Conservation (phyloP, 176 grass and related monocot species). For the Oryza nivara region DNA sequence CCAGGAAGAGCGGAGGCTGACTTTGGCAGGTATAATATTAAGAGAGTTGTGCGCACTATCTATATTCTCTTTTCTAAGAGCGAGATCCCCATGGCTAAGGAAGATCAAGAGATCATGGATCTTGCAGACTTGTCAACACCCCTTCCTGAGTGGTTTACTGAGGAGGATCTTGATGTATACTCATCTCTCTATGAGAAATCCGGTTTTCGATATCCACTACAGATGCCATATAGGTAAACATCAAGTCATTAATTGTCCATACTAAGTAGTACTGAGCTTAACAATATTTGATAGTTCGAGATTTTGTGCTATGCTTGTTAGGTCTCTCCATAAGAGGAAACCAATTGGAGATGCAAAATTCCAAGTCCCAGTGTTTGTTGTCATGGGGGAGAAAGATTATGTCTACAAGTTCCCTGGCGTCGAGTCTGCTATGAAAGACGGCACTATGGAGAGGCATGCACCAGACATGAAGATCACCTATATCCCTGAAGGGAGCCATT, state of each 20-base stretch:
- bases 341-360: conserved; percentile 46
- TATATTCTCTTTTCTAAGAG: not conserved
- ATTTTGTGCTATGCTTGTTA: conserved; percentile 8
- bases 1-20: too few relatives aligned
- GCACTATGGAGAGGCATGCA: conserved; percentile 52
- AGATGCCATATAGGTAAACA: conserved; percentile 74
- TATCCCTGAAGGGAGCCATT: conserved; percentile 69
- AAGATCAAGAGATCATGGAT: conserved; percentile 71
- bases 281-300: not conserved
- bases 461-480: conserved; percentile 68
- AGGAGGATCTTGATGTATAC: conserved; percentile 63
- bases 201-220: conserved; percentile 60
- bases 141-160: conserved; percentile 64
- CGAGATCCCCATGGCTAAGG: not conserved
- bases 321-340: conserved; percentile 18
- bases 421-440: conserved; percentile 38
- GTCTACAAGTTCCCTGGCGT: conserved; percentile 59
- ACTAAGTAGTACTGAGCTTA: not conserved
- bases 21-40: too few relatives aligned
- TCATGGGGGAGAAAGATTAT: conserved; percentile 76
- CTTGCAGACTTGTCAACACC: conserved; percentile 56
- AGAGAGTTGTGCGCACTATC: too few relatives aligned
- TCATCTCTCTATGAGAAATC: conserved; percentile 68
- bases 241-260: not conserved
- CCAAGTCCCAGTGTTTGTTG: conserved; percentile 60